Evolutionary conservation across 1,284 basidiomycete species (phyloP), one percentile per base, ranked within the genome.

Genomic region (Sporisorium exsertum): DNA sequence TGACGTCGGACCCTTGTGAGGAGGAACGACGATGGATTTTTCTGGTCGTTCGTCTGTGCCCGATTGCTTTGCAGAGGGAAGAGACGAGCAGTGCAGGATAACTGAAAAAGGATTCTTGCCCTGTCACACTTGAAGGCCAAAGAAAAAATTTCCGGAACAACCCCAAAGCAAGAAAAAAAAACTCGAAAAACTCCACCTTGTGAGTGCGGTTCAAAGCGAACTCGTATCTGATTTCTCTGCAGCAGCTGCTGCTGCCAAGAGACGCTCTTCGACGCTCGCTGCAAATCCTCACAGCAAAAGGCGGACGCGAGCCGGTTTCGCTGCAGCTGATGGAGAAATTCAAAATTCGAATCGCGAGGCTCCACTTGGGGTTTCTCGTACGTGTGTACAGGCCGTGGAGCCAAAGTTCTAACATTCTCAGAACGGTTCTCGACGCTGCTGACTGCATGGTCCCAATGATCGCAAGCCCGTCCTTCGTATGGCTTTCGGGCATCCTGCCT

Each of bases 241-340:
- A 29, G 18, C n/a, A n/a, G n/a, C 47, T 49, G 47, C 49, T 32
- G 29, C 18, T 50, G 49, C 49, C 49, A 32, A 50, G 27, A 49
- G 49, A 32, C 29, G 49, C n/a, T 29, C 22, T n/a, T 49, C 13
- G 27, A 47, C 45, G 43, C 43, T 46, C 13, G 43, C 43, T 46
- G 43, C 43, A 46, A 46, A 46, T 46, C 43, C 43, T 24, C 13
- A 46, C 43, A 46, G 43, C 10, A 46, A 35, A 15, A 15, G 7
- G 33, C 47, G 49, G 49, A 50, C 49, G 49, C 49, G 49, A 50
- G n/a, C 10, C 16, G n/a, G 37, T 18, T 15, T 9, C 33, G 45
- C 40, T 27, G 42, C 58, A 35, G 58, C 51, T 53, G 15, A 7
- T 52, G 18, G 40, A 32, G 32, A 29, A 32, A 29, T 3, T 10